phyloP scores from a whole-genome alignment of 331 rosid genomes.

The Pyracantha coccinea region DNA sequence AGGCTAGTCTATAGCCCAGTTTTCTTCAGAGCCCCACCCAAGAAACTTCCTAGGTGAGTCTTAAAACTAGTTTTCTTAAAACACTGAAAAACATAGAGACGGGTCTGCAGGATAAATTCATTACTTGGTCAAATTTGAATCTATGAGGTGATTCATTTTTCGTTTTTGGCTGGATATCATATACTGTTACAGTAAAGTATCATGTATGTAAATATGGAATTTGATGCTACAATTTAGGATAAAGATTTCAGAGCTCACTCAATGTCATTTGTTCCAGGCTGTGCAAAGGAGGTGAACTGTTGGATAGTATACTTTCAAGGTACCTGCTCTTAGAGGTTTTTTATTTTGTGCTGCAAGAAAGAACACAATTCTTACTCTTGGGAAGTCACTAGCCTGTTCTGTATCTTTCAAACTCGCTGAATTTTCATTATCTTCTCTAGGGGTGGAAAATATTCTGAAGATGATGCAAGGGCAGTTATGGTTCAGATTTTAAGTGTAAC shows the following conservation, averaged over 20 bases:
- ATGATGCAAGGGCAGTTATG: slow-evolving; percentile 69
- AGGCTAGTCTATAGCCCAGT: too few species aligned
- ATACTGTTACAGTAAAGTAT: background rate
- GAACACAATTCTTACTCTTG: slow-evolving; percentile 7
- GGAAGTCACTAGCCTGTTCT: slow-evolving; percentile 4
- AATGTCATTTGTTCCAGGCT: slow-evolving; percentile 42
- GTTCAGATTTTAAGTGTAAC: slow-evolving; percentile 72
- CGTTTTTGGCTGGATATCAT: background rate
- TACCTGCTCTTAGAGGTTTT: slow-evolving; percentile 13
- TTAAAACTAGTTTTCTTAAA: too few species aligned
- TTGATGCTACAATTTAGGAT: background rate
- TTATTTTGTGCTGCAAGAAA: slow-evolving; percentile 10
- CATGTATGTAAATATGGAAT: background rate
- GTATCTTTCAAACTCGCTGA: slow-evolving; percentile 8
- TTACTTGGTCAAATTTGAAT: background rate
- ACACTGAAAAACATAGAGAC: background rate
- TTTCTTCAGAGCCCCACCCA: too few species aligned
- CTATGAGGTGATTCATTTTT: background rate
- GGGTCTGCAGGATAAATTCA: background rate
- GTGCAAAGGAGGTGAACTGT: slow-evolving; percentile 85
- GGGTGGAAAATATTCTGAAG: slow-evolving; percentile 87
- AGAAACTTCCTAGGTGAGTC: too few species aligned
- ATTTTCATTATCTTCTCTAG: slow-evolving; percentile 29
- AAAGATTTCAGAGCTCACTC: slow-evolving; percentile 4
- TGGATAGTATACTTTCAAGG: slow-evolving; percentile 90